phyloP scores from a whole-genome alignment of 495 filamentous ascomycete species.

The Podospora pseudoanserina region DNA sequence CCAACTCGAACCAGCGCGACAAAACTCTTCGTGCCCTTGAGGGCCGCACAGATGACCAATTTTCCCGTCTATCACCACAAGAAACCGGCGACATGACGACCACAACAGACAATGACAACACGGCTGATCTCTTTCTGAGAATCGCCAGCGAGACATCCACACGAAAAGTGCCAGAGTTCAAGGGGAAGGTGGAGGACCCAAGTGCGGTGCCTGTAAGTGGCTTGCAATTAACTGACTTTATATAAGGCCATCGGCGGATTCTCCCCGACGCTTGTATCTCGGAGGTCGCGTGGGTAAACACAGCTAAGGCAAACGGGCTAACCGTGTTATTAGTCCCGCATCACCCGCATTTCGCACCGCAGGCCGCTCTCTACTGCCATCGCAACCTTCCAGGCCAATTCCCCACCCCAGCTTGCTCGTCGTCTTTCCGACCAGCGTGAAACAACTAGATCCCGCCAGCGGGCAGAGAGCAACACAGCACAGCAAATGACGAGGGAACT shows the following conservation, averaged over 20 bases:
- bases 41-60: slow-evolving; percentile 39
- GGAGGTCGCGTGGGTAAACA: background rate
- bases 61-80: slow-evolving; percentile 33
- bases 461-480: slow-evolving; percentile 30
- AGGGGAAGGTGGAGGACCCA: slow-evolving; percentile 31
- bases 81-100: slow-evolving; percentile 40
- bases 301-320: background rate
- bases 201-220: slow-evolving; percentile 40
- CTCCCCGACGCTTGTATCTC: background rate
- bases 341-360: slow-evolving; percentile 36
- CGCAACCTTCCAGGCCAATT: slow-evolving; percentile 37
- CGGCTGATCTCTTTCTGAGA: slow-evolving; percentile 51
- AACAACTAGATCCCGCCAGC: slow-evolving; percentile 31
- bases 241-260: background rate
- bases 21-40: slow-evolving; percentile 49
- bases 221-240: background rate
- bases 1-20: slow-evolving; percentile 45
- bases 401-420: slow-evolving; percentile 36
- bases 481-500: slow-evolving; percentile 33
- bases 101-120: slow-evolving; percentile 45
- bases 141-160: slow-evolving; percentile 49
- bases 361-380: slow-evolving; percentile 46
- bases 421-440: slow-evolving; percentile 49
- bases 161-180: slow-evolving; percentile 32
- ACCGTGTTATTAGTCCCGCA: slow-evolving; percentile 34